A percentile compares a stretch with the other conserved stretches of the same genome.
Evolutionary conservation across 305 asterid genomes (phyloP).

Genomic region (Salvia sclarea): DNA sequence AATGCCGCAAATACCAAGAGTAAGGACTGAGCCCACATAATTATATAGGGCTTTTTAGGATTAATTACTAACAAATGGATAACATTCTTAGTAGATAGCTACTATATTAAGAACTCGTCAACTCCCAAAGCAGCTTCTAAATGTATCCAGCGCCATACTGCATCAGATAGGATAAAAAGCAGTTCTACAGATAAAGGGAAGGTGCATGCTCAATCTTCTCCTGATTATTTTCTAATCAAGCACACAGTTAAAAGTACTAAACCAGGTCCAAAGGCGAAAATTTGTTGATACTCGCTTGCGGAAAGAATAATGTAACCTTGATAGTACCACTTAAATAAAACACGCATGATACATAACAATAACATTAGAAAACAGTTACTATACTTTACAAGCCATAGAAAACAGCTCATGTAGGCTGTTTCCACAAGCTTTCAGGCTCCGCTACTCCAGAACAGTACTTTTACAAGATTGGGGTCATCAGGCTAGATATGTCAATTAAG

Average conservation of each 20-base stretch:
- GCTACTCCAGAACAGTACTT: conserved; percentile 8
- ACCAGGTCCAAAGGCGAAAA: conserved; percentile 10
- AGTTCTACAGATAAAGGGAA: too few relatives aligned
- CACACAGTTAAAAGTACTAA: background rate
- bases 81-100: too few relatives aligned
- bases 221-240: conserved; percentile 5
- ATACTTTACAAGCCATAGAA: background rate
- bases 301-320: background rate
- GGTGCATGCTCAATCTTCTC: background rate
- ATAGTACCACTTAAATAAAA: conserved; percentile 1
- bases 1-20: background rate
- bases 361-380: too few relatives aligned
- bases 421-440: background rate
- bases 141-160: too few relatives aligned
- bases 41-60: conserved; percentile 5
- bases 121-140: too few relatives aligned
- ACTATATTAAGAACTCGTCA: too few relatives aligned
- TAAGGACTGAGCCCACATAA: background rate
- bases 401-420: conserved; percentile 13
- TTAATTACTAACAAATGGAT: background rate
- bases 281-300: background rate
- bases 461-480: background rate
- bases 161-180: too few relatives aligned
- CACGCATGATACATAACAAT: too few relatives aligned
- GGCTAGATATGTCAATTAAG: background rate